Evolutionary conservation across 768 basidiomycete species (phyloP).

Genomic region (Paxillus involutus): DNA sequence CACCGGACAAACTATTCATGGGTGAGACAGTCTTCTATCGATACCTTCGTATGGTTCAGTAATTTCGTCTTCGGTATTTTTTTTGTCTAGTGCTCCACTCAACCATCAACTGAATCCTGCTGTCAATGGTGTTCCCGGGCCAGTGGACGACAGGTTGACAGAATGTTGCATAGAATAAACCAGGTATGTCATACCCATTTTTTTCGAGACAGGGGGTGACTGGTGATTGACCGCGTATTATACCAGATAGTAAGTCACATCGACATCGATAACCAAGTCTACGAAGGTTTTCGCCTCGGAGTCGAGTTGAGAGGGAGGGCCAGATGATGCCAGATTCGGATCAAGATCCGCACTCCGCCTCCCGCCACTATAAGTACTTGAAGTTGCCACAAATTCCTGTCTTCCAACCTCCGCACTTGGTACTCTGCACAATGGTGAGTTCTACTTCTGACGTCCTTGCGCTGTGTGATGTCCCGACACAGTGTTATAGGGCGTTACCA

Average conservation of each 20-base stretch:
- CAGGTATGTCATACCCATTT: no score
- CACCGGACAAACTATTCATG: slow-evolving; percentile 17
- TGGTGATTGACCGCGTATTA: slow-evolving; percentile 10
- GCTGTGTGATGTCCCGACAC: slow-evolving; percentile 1
- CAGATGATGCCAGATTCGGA: slow-evolving; percentile 47
- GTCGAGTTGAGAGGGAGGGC: slow-evolving; percentile 4
- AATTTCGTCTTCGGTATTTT: neutral
- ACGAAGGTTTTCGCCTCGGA: slow-evolving; percentile 1
- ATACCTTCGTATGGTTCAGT: slow-evolving; percentile 12
- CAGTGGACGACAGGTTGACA: neutral
- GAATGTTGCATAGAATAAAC: neutral
- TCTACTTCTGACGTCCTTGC: slow-evolving; percentile 1
- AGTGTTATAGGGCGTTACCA: slow-evolving; percentile 60
- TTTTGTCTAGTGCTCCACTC: neutral
- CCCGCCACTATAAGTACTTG: slow-evolving; percentile 40
- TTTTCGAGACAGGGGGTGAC: neutral
- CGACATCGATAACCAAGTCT: slow-evolving; percentile 31
- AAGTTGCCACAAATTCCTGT: slow-evolving; percentile 26
- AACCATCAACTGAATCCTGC: neutral
- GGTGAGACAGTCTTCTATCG: slow-evolving; percentile 25
- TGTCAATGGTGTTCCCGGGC: neutral
- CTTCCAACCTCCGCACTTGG: slow-evolving; percentile 24
- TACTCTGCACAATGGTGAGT: slow-evolving; percentile 33
- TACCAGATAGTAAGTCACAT: slow-evolving; percentile 16
- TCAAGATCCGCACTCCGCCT: slow-evolving; percentile 76